Base-by-base conservation (phyloP, 2,329 filamentous ascomycete species). In the Xylaria digitata region DNA sequence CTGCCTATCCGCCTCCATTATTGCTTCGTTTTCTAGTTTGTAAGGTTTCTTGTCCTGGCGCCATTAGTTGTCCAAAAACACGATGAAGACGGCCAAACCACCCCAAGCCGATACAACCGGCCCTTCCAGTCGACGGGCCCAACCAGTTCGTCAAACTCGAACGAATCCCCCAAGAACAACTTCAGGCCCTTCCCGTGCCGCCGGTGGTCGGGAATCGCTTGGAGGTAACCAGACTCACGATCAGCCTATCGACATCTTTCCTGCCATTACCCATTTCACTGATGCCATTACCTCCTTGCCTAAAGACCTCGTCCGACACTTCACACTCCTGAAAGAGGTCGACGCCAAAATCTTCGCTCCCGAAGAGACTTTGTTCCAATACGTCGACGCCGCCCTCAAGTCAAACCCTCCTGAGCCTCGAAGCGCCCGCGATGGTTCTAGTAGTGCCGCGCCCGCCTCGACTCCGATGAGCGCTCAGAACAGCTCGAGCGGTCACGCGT, bases 341-440 rank as follows among this genome's bases (percentile, higher is more conserved):
- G 96, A 99, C 82, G 95, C 95, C 70, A 99, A 99, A 82, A 92
- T 97, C 71, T 96, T 94, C 80, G 90, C 89, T 30, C 92, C 96
- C 6, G 93, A 97, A 78, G 91, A 96, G 74, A 87, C 90, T 75
- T 86, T 99, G 65, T 90, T 91, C 76, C 87, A 91, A 76, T 85
- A 96, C 68, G 87, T 97, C 73, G 85, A 90, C 68, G 85, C 85
- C 60, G 88, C 92, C 68, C 80, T 87, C 69, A 84, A 83, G 71
- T 80, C 84, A 37, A 83, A 82, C 67, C 77, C 81, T 34, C 82
- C 84, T 61, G 83, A 84, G 66, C 75, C 80, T 68, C 83, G 80
- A 71, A 77, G 79, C 62, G 74, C 77, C 69, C 82, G 83, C 68
- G 83, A 86, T 72, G 78, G 80, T 43, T 78, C 80, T 21, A 82